Evolutionary conservation across 1,139 yeast species (phyloP).

Genomic region (Lodderomyces orthopsilosis): DNA sequence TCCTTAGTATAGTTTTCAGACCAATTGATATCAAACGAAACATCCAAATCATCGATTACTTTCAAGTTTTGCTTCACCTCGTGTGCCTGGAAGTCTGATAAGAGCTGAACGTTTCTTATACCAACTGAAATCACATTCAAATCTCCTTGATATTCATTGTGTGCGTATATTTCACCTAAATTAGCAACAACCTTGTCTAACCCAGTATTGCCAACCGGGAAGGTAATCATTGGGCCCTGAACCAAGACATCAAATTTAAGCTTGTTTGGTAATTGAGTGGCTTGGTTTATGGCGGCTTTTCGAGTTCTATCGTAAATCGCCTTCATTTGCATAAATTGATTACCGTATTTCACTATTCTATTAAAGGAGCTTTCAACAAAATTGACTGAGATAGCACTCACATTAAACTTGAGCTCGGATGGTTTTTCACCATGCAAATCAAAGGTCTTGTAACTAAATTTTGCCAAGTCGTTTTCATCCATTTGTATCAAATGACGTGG

Average conservation of each 20-base stretch:
- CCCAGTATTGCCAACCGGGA: slow-evolving; percentile 60
- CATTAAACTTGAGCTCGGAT: slow-evolving; percentile 61
- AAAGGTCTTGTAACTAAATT: slow-evolving; percentile 77
- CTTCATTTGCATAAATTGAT: slow-evolving; percentile 83
- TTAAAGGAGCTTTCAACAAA: slow-evolving; percentile 80
- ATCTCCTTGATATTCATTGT: slow-evolving; percentile 50
- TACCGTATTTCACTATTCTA: slow-evolving; percentile 62
- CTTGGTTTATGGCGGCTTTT: slow-evolving; percentile 72
- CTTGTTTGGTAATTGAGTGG: slow-evolving; percentile 59
- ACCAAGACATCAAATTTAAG: slow-evolving; percentile 72
- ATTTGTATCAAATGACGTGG: slow-evolving; percentile 70
- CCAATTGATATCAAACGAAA: slow-evolving; percentile 60
- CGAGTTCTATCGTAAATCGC: slow-evolving; percentile 83
- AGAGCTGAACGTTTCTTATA: slow-evolving; percentile 57
- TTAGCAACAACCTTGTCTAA: slow-evolving; percentile 66
- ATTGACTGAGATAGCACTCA: slow-evolving; percentile 73
- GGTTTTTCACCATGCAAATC: slow-evolving; percentile 55
- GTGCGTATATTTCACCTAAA: slow-evolving; percentile 79
- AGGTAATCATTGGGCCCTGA: slow-evolving; percentile 78
- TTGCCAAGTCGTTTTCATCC: slow-evolving; percentile 81
- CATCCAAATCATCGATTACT: slow-evolving; percentile 68
- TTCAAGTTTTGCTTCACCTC: slow-evolving; percentile 52
- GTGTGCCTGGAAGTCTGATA: slow-evolving; percentile 24
- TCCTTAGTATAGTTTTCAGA: slow-evolving; percentile 37
- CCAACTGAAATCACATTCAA: slow-evolving; percentile 49